These are phyloP conservation scores for Stropharia rugosoannulata DNA, from an alignment of 768 basidiomycete species.

Conservation along the genomic window DNA sequence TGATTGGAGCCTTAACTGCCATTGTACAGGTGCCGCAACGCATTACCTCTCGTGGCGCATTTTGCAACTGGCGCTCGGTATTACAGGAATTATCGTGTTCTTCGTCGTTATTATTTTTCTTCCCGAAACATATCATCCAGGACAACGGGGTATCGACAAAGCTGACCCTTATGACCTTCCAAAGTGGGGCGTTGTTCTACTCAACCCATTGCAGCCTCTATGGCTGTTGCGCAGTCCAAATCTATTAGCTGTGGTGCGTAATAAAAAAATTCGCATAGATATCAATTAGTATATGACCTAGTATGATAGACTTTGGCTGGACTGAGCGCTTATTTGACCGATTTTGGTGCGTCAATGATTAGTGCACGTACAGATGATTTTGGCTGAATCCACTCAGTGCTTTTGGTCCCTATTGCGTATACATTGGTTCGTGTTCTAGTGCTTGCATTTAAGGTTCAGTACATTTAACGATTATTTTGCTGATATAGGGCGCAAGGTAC, in stretches of 20 bases:
- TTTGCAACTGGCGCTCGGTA: slow-evolving; percentile 48
- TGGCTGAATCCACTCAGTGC: slow-evolving; percentile 25
- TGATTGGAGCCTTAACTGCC: neutral
- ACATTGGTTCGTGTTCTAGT: slow-evolving; percentile 51
- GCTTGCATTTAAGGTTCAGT: neutral
- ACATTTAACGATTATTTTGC: neutral
- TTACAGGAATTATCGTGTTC: slow-evolving; percentile 38
- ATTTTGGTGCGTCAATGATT: slow-evolving; percentile 34
- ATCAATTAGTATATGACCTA: neutral
- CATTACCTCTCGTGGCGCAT: slow-evolving; percentile 69
- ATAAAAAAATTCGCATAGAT: slow-evolving; percentile 7
- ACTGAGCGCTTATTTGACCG: slow-evolving; percentile 31
- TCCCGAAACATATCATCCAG: slow-evolving; percentile 69
- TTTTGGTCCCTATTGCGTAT: slow-evolving; percentile 63
- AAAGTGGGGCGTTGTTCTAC: slow-evolving; percentile 35
- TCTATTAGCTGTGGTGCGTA: slow-evolving; percentile 52
- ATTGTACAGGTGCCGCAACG: slow-evolving; percentile 41
- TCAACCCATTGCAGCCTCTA: slow-evolving; percentile 61
- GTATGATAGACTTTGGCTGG: slow-evolving; percentile 27
- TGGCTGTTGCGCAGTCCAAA: slow-evolving; percentile 58
- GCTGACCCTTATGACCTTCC: slow-evolving; percentile 19
- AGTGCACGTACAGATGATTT: neutral
- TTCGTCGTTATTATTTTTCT: slow-evolving; percentile 42
- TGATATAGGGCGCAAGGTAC: slow-evolving; percentile 52
- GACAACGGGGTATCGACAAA: slow-evolving; percentile 54